These are phyloP conservation scores for Aristolochia contorta DNA, from an alignment of 164 flowering plant genomes.

Conservation along the genomic window DNA sequence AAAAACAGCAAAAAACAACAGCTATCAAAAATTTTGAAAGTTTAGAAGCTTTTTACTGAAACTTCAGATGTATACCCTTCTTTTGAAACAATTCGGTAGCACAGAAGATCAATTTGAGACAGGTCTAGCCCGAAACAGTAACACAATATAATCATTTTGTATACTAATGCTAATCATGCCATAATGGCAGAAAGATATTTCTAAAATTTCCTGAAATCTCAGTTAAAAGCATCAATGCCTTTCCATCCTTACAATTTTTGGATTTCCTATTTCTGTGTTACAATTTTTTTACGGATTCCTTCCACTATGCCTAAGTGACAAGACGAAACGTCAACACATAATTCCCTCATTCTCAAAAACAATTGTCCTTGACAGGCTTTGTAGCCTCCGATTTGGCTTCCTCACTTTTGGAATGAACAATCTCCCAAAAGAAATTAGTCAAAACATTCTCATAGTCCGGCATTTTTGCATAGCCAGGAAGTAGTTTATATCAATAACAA, in stretches of 20 bases:
- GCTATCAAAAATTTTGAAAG: too few species aligned
- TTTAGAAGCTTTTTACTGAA: too few species aligned
- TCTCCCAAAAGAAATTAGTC: conserved; percentile 62
- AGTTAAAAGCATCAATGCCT: too few species aligned
- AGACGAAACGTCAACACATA: too few species aligned
- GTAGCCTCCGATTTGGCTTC: neutral
- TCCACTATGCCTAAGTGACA: too few species aligned
- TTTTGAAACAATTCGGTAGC: conserved; percentile 1
- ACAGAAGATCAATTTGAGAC: conserved; percentile 2
- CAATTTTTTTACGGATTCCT: too few species aligned
- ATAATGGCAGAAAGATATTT: neutral
- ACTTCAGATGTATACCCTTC: conserved; percentile 4
- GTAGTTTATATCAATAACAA: conserved; percentile 77
- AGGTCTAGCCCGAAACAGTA: too few species aligned
- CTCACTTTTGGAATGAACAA: conserved; percentile 16
- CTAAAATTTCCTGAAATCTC: conserved; percentile 1
- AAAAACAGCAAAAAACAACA: too few species aligned
- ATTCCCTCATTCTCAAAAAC: neutral
- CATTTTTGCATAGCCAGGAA: conserved; percentile 88
- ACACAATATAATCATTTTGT: too few species aligned
- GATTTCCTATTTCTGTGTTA: too few species aligned
- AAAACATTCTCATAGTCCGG: conserved; percentile 62
- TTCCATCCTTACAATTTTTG: too few species aligned
- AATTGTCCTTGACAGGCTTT: neutral
- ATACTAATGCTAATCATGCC: too few species aligned